Evolutionary conservation across 306 rosid genomes (phyloP).

Genomic region (Medicago arabica): DNA sequence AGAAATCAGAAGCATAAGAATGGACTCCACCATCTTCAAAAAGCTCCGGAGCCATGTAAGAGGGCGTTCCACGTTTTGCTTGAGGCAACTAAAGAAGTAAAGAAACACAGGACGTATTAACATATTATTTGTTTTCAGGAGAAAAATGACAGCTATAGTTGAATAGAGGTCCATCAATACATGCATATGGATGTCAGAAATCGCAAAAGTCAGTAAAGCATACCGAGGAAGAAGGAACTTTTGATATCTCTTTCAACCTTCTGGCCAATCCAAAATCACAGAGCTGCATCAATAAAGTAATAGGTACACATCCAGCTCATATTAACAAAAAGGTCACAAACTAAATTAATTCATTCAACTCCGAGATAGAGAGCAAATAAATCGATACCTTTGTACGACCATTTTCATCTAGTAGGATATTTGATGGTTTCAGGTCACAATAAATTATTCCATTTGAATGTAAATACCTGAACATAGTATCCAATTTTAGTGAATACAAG

Average conservation of each 20-base stretch:
- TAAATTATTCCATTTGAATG: conserved; percentile 92
- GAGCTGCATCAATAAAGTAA: conserved; percentile 63
- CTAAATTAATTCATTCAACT: conserved; percentile 12
- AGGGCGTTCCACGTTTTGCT: conserved; percentile 97
- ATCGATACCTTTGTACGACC: conserved; percentile 77
- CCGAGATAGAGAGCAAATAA: neutral
- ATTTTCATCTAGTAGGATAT: conserved; percentile 88
- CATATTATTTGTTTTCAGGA: conserved; percentile 19
- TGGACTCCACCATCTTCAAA: conserved; percentile 95
- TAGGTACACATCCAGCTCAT: conserved; percentile 17
- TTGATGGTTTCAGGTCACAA: conserved; percentile 96
- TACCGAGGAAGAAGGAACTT: conserved; percentile 77
- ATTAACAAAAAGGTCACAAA: neutral
- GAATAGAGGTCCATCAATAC: conserved; percentile 14
- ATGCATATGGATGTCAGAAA: conserved; percentile 9
- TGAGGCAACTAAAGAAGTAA: conserved; percentile 72
- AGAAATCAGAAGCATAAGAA: conserved; percentile 92
- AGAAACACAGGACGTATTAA: conserved; percentile 41
- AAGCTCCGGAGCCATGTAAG: conserved; percentile 99
- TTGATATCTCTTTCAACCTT: conserved; percentile 82
- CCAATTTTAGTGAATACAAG: conserved; percentile 42
- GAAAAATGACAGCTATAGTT: conserved; percentile 34
- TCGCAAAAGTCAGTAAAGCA: conserved; percentile 39
- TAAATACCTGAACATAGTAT: conserved; percentile 63
- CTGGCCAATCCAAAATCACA: conserved; percentile 98